These are phyloP conservation scores for Hyphopichia pseudoburtonii DNA, from an alignment of 1,139 yeast genomes.

Conservation along the genomic window DNA sequence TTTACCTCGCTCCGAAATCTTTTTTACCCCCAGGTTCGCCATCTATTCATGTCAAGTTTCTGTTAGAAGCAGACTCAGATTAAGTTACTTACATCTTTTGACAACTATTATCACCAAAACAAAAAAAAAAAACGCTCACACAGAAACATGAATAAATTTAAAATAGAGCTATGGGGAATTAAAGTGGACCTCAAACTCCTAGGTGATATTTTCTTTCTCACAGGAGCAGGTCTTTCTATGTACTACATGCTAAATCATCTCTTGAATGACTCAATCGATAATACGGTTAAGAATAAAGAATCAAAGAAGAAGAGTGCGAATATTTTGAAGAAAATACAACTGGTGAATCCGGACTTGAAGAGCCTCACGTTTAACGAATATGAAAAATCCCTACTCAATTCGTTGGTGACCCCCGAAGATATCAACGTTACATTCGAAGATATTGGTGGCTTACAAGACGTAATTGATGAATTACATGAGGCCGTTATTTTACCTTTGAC, in stretches of 20 bases:
- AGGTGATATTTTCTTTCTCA: slow-evolving; percentile 67
- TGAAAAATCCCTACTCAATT: slow-evolving; percentile 71
- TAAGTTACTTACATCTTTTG: too few species aligned
- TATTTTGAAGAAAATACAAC: slow-evolving; percentile 59
- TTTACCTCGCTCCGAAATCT: too few species aligned
- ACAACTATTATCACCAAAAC: not conserved
- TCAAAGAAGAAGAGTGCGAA: slow-evolving; percentile 65
- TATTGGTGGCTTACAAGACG: slow-evolving; percentile 83
- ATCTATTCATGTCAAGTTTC: too few species aligned
- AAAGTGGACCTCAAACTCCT: slow-evolving; percentile 55
- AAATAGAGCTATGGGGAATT: slow-evolving; percentile 39
- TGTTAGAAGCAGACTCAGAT: too few species aligned
- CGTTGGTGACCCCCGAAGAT: slow-evolving; percentile 84
- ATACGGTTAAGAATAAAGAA: slow-evolving; percentile 59
- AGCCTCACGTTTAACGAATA: slow-evolving; percentile 64
- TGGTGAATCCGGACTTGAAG: slow-evolving; percentile 58
- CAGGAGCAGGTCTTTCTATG: slow-evolving; percentile 82
- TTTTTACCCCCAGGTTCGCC: too few species aligned
- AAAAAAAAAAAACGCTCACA: slow-evolving; percentile 22
- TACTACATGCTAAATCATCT: slow-evolving; percentile 68
- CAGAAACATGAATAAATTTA: slow-evolving; percentile 40
- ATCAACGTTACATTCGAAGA: slow-evolving; percentile 73
- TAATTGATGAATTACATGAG: slow-evolving; percentile 82
- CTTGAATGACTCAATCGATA: slow-evolving; percentile 51
- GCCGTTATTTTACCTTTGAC: slow-evolving; percentile 87